Evolutionary conservation across 192 early-diverging fungal species (phyloP), one percentile per base, ranked within the genome.

Genomic region (Backusella tuberculispora): DNA sequence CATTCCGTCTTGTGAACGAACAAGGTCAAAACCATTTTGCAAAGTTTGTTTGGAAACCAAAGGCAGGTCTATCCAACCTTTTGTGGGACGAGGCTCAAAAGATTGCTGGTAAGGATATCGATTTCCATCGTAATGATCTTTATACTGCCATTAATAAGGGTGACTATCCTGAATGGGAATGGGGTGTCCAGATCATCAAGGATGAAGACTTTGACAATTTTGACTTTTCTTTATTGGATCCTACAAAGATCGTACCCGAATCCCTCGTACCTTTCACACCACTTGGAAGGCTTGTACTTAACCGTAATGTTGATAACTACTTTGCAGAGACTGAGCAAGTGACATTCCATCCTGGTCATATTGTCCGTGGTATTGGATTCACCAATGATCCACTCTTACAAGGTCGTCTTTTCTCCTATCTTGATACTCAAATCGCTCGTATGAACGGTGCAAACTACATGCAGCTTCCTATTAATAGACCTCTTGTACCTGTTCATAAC

Each of bases 301-400:
- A 87, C 71, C 77, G 78, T 37, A 83, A 82, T 69, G 56, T 73
- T 0, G 82, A 82, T n/a, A 80, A 87, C 34, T 86, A 74, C 77
- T 85, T 85, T 74, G 60, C 84, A 24, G 81, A 87, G 63, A 78
- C 78, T 0, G 86, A 87, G 65, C 86, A 87, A 66, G 48, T 74
- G 0, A 83, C 80, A 17, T 81, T 86, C 78, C 72, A 74, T 74
- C 75, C 74, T 6, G 81, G 81, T 2, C 65, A 77, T 60, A 24
- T 87, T 45, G 69, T 84, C 21, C 83, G 81, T 15, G 86, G 86
- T 48, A 67, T 87, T 48, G 82, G 77, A 7, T 68, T 84, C 66
- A 74, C 78, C 13, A 48, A 84, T 64, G 86, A 87, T 63, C 77
- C 78, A 6, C 73, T 87, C 14, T 73, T 86, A 10, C 84, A 87